Evolutionary conservation across 2,329 filamentous ascomycete genomes (phyloP).

Genomic region (Botrytis porri): DNA sequence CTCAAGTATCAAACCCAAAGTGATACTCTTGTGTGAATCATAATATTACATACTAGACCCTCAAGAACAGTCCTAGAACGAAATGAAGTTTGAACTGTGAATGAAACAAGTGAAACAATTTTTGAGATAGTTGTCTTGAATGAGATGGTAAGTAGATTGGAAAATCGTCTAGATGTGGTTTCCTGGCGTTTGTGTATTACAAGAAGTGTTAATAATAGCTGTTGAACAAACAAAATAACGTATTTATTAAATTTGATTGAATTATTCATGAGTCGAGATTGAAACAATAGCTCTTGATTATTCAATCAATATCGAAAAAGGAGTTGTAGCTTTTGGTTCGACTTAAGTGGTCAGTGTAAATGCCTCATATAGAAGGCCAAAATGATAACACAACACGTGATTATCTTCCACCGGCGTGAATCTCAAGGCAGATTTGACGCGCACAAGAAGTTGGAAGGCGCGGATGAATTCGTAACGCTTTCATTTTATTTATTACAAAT

Average conservation of each 20-base stretch:
- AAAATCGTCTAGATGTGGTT: not conserved
- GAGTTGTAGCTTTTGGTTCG: not conserved
- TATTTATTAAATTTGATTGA: not conserved
- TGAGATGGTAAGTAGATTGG: not conserved
- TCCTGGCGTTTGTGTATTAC: not conserved
- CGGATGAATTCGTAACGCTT: conserved; percentile 13
- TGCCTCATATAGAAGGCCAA: not conserved
- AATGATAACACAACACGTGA: not conserved
- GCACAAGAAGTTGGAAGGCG: conserved; percentile 11
- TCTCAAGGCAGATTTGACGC: conserved; percentile 16
- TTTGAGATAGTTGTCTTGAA: not conserved
- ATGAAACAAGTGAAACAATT: not conserved
- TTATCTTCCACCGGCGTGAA: not conserved
- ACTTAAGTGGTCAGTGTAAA: not conserved
- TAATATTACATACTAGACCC: not conserved
- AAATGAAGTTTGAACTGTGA: not conserved
- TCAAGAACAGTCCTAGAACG: not conserved
- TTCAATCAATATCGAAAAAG: not conserved
- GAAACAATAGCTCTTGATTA: not conserved
- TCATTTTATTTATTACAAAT: not conserved
- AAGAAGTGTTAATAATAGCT: not conserved
- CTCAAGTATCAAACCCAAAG: not conserved
- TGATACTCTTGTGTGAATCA: not conserved
- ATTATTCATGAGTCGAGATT: not conserved
- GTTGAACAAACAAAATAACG: not conserved